A percentile compares a stretch with the other conserved stretches of the same genome.
phyloP scores from a whole-genome alignment of 768 basidiomycete genomes.

The Amyloporia xantha region DNA sequence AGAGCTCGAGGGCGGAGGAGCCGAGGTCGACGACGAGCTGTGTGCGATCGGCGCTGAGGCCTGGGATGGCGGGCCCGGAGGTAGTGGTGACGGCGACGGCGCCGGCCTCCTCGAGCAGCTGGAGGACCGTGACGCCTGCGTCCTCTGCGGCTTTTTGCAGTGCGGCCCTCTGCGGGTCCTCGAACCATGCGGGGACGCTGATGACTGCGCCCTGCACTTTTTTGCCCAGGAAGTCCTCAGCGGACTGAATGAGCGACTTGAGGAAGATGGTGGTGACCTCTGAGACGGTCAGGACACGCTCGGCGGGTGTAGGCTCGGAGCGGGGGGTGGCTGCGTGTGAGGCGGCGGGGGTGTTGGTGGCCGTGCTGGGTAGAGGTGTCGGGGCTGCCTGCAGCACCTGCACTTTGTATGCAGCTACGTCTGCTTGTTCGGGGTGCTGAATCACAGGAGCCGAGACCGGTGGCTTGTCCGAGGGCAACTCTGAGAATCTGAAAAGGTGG shows the following conservation, averaged over 20 bases:
- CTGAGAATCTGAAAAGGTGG: conserved; percentile 55
- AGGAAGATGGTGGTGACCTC: conserved; percentile 87
- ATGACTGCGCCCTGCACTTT: conserved; percentile 77
- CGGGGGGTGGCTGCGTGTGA: conserved; percentile 67
- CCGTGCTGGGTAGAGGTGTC: conserved; percentile 47
- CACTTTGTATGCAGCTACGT: conserved; percentile 80
- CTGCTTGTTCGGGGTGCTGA: conserved; percentile 63
- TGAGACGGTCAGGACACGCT: conserved; percentile 71
- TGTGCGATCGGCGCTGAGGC: conserved; percentile 55
- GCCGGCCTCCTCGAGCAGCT: conserved; percentile 82
- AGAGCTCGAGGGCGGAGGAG: conserved; percentile 59
- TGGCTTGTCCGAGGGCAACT: conserved; percentile 49
- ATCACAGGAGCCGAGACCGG: conserved; percentile 64
- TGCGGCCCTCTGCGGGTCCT: conserved; percentile 58
- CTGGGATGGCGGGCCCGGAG: conserved; percentile 34
- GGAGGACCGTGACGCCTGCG: conserved; percentile 79
- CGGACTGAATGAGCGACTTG: conserved; percentile 74
- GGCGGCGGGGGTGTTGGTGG: conserved; percentile 52
- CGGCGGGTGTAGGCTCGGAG: conserved; percentile 58
- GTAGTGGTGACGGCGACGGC: conserved; percentile 63
- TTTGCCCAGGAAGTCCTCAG: conserved; percentile 85
- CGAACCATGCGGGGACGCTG: conserved; percentile 73
- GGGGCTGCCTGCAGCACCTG: conserved; percentile 76
- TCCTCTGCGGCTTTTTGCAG: conserved; percentile 67
- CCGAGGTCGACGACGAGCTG: conserved; percentile 81